Percentiles rank a stretch among this genome's conserved stretches.
Conservation (phyloP, 805 yeast genomes). For the Candida chilensis region DNA sequence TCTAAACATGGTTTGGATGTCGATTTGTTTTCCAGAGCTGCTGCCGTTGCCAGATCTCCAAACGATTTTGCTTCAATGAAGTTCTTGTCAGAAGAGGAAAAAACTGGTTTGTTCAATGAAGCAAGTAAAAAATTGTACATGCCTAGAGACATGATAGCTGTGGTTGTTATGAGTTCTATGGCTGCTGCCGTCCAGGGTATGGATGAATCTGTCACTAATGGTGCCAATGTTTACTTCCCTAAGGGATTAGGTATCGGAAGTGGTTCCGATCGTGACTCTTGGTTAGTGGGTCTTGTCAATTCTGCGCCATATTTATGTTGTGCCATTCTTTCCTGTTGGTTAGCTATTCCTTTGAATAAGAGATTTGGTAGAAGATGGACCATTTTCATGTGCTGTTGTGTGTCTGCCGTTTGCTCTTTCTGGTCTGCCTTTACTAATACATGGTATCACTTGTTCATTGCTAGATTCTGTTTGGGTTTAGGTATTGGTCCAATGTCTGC, state of each 20-base stretch:
- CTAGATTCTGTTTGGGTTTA: constrained; percentile 50
- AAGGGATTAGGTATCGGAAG: constrained; percentile 28
- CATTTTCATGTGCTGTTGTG: constrained; percentile 46
- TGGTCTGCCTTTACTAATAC: constrained; percentile 57
- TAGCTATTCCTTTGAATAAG: constrained; percentile 42
- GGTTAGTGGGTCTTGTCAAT: constrained; percentile 49
- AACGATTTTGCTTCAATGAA: constrained; percentile 30
- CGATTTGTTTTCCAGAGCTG: constrained; percentile 40
- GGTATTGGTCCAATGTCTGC: constrained; percentile 64
- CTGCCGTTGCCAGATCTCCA: constrained; percentile 47
- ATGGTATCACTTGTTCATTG: constrained; percentile 53
- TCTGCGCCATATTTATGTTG: constrained; percentile 61
- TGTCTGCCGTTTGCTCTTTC: constrained; percentile 50
- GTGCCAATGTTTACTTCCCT: constrained; percentile 52
- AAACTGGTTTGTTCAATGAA: constrained; percentile 36
- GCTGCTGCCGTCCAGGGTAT: constrained; percentile 65
- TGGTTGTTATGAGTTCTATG: constrained; percentile 52
- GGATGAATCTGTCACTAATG: constrained; percentile 67
- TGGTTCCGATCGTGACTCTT: constrained; percentile 20
- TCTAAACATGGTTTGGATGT: constrained; percentile 37
- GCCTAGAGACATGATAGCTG: constrained; percentile 22
- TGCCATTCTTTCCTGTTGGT: constrained; percentile 46
- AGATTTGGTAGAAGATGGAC: constrained; percentile 50
- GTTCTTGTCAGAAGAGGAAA: constrained; percentile 31
- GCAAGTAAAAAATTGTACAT: constrained; percentile 30